These are phyloP conservation scores for Xylariaceae sp. DNA, from an alignment of 2,329 filamentous ascomycete genomes.

Conservation along the genomic window DNA sequence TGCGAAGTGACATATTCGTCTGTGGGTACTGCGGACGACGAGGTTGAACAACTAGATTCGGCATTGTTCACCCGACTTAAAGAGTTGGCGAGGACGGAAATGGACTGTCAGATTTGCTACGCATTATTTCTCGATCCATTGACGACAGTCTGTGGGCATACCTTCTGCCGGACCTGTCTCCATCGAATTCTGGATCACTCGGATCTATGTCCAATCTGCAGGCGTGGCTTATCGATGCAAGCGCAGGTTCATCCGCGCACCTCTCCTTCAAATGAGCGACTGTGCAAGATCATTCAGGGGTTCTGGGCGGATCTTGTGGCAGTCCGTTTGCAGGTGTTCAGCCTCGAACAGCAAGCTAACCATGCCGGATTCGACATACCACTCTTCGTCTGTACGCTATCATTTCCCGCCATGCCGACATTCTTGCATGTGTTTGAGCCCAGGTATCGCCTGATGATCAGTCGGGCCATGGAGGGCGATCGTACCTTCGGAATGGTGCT, in stretches of 20 bases:
- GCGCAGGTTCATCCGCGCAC: slow-evolving; percentile 45
- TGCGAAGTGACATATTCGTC: slow-evolving; percentile 35
- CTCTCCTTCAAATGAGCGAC: slow-evolving; percentile 61
- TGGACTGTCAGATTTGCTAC: slow-evolving; percentile 91
- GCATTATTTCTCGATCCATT: slow-evolving; percentile 78
- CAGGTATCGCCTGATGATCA: slow-evolving; percentile 88
- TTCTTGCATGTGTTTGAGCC: slow-evolving; percentile 92
- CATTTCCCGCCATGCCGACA: slow-evolving; percentile 81
- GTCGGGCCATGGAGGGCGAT: slow-evolving; percentile 72
- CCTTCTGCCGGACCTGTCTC: slow-evolving; percentile 81
- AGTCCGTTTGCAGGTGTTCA: slow-evolving; percentile 57
- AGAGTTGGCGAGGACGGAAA: slow-evolving; percentile 65
- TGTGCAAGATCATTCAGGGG: slow-evolving; percentile 64
- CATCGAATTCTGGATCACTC: slow-evolving; percentile 77
- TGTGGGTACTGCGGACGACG: slow-evolving; percentile 33
- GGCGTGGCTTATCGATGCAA: slow-evolving; percentile 61
- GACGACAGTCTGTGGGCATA: slow-evolving; percentile 86
- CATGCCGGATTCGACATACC: slow-evolving; percentile 64
- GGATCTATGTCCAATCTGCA: slow-evolving; percentile 78
- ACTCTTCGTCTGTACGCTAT: slow-evolving; percentile 80
- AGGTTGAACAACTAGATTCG: slow-evolving; percentile 45
- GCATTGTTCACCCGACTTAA: slow-evolving; percentile 60
- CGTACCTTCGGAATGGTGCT: slow-evolving; percentile 85
- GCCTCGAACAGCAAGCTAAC: slow-evolving; percentile 59
- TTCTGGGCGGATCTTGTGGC: slow-evolving; percentile 72